Base-by-base conservation (phyloP, 164 flowering plant species). In the Amborella trichopoda region DNA sequence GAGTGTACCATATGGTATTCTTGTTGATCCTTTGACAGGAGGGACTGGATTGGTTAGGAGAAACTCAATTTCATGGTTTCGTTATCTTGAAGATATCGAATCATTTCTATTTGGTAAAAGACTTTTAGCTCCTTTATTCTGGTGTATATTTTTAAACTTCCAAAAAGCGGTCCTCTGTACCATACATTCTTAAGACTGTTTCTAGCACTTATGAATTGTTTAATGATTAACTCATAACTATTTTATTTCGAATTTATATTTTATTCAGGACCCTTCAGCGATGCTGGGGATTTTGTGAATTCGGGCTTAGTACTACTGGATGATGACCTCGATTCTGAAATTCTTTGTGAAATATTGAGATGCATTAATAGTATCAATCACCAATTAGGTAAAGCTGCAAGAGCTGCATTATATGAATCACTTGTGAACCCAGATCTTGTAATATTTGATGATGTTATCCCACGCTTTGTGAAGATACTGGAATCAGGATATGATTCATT, bases 81-180 rank as follows among this genome's bases (percentile, higher is more conserved):
- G 96, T 34, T 49, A 61, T 34, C 46, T 83, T 60, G 93, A 83
- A 72, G 72, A 75, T 27, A 62, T 78, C 59, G 98, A 91, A 68
- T 63, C 65, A 46, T 68, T 83, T 52, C 38, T 64, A 17, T 68
- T 72, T 74, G 96, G 98, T 91, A 74, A 27, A 68, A 10, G 2
- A 14, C 8, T 37, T 40, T 3, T 27, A 14, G 33, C 55, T 47
- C 45, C 41, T 41, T 52, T 37, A 18, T 30, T 37, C 50, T 37
- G 9, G 19, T 5, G 40, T 6, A 37, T 5, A 8, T n/a, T 37
- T 37, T 37, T n/a, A n/a, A n/a, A n/a, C n/a, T n/a, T n/a, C n/a
- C n/a, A n/a, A n/a, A n/a, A n/a, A n/a, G n/a, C n/a, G n/a, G n/a
- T n/a, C n/a, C n/a, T n/a, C n/a, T n/a, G n/a, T n/a, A n/a, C n/a